These are phyloP conservation scores for Nemania sp. DNA, from an alignment of 2,329 filamentous ascomycete species.

Conservation along the genomic window DNA sequence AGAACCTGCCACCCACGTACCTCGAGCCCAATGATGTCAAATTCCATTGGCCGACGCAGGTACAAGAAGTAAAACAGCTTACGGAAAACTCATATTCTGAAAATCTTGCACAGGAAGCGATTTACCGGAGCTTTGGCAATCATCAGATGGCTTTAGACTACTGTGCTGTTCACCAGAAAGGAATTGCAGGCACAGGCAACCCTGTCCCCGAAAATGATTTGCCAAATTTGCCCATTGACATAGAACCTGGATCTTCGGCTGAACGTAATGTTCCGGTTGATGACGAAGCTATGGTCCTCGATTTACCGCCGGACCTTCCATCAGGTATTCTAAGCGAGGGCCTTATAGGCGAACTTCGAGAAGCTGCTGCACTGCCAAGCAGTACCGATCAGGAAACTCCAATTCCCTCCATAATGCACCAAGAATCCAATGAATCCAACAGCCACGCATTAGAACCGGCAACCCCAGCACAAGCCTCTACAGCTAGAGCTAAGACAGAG, in stretches of 20 bases:
- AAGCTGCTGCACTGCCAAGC: conserved; percentile 35
- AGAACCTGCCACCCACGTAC: conserved; percentile 51
- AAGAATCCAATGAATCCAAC: conserved; percentile 49
- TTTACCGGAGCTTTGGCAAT: conserved; percentile 84
- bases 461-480: conserved; percentile 41
- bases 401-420: conserved; percentile 40
- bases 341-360: conserved; percentile 42
- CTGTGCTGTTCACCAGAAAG: conserved; percentile 71
- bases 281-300: conserved; percentile 47
- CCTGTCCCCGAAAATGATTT: conserved; percentile 73
- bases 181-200: conserved; percentile 70
- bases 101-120: conserved; percentile 78
- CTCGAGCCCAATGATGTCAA: conserved; percentile 59
- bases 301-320: conserved; percentile 44
- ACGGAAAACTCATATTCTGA: conserved; percentile 53
- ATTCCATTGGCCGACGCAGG: conserved; percentile 61
- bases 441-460: conserved; percentile 42
- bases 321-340: conserved; percentile 46
- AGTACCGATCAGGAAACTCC: conserved; percentile 42
- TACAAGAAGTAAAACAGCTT: conserved; percentile 51
- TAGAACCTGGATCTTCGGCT: conserved; percentile 50
- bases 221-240: conserved; percentile 55
- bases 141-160: conserved; percentile 75
- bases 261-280: conserved; percentile 41
- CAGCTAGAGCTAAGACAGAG: conserved; percentile 39